A percentile compares a stretch with the other conserved stretches of the same genome.
Evolutionary conservation across 805 yeast species (phyloP).

Genomic region (Yamadazyma philogaea): DNA sequence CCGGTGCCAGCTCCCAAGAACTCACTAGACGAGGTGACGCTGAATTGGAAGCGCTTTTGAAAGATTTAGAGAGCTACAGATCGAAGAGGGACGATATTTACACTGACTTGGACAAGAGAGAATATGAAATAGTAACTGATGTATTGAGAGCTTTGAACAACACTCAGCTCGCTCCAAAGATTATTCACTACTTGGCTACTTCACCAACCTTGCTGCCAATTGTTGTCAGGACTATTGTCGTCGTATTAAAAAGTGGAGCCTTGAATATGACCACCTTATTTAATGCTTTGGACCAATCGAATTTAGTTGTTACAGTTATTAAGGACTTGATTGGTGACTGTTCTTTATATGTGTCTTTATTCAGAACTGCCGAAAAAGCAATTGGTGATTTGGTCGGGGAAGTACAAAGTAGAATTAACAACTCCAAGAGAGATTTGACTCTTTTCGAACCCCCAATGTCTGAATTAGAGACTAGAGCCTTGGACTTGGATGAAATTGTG

Average conservation of each 20-base stretch:
- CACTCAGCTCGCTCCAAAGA: conserved; percentile 34
- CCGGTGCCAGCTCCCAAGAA: conserved; percentile 10
- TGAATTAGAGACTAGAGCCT: conserved; percentile 9
- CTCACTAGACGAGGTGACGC: conserved; percentile 15
- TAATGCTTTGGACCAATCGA: conserved; percentile 34
- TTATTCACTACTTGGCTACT: conserved; percentile 32
- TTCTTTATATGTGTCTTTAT: conserved; percentile 32
- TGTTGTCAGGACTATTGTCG: conserved; percentile 25
- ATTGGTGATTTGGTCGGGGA: conserved; percentile 24
- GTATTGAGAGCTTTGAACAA: conserved; percentile 36
- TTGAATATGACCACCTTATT: conserved; percentile 32
- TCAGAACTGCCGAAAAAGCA: conserved; percentile 28
- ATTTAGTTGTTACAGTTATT: conserved; percentile 31
- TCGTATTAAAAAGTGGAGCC: conserved; percentile 31
- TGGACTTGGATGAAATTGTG: conserved; percentile 25
- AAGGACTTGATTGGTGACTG: conserved; percentile 39
- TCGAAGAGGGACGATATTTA: conserved; percentile 29
- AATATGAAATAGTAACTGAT: conserved; percentile 38
- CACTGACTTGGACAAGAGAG: conserved; percentile 31
- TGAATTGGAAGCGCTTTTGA: conserved; percentile 19
- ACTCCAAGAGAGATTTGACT: conserved; percentile 17
- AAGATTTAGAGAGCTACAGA: conserved; percentile 22
- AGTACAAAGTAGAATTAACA: conserved; percentile 23
- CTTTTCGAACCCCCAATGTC: conserved; percentile 1
- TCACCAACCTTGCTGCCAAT: conserved; percentile 17